Evolutionary conservation across 2,329 filamentous ascomycete genomes (phyloP).

Genomic region (Incumbomyces lentus): DNA sequence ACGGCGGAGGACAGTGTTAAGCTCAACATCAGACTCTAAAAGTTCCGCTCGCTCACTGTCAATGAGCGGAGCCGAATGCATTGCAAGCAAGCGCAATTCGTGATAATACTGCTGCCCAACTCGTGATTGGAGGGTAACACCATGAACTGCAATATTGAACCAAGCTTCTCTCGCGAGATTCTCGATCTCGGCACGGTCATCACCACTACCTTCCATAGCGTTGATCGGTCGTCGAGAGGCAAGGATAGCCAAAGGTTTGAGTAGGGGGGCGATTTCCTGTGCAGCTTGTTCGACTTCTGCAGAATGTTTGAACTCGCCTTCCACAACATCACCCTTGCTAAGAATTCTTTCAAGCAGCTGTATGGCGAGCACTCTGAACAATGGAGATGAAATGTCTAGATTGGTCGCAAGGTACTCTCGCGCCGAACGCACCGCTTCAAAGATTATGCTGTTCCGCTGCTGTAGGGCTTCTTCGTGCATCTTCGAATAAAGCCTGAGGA

Average conservation of each 20-base stretch:
- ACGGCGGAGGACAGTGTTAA: constrained; percentile 84
- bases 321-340: constrained; percentile 76
- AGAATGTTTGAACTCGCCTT: constrained; percentile 61
- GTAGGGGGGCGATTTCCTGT: constrained; percentile 74
- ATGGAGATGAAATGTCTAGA: constrained; percentile 55
- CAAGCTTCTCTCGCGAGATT: constrained; percentile 78
- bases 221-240: constrained; percentile 49
- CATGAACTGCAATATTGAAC: constrained; percentile 96
- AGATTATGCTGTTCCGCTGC: constrained; percentile 55
- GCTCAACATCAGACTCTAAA: constrained; percentile 89
- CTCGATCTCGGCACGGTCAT: constrained; percentile 57
- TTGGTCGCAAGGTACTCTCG: constrained; percentile 66
- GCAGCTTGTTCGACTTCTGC: constrained; percentile 74
- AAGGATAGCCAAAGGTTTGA: constrained; percentile 78
- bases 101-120: constrained; percentile 61
- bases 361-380: constrained; percentile 74
- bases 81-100: constrained; percentile 73
- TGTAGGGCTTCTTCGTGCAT: constrained; percentile 63
- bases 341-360: constrained; percentile 79
- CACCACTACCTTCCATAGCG: constrained; percentile 23
- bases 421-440: constrained; percentile 67
- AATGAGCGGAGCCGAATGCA: constrained; percentile 77
- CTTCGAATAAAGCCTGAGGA: constrained; percentile 74
- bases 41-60: constrained; percentile 81
- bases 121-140: constrained; percentile 66